Conservation (phyloP, 306 rosid species). For the Vigna radiata region DNA sequence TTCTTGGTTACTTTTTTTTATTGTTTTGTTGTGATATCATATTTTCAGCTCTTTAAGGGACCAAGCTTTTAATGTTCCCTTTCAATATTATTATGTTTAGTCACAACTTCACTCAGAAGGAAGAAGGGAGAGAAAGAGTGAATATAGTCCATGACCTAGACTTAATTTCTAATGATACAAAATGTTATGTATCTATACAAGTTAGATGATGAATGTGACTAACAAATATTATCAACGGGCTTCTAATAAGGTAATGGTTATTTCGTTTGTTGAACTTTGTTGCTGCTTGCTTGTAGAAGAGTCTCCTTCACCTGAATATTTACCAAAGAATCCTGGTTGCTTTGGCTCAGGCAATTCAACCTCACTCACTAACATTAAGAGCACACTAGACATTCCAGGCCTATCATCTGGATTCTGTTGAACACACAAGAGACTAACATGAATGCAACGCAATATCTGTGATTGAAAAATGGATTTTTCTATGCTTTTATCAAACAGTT, state of each 20-base stretch:
- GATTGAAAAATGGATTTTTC: conserved; percentile 39
- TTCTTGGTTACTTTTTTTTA: conserved; percentile 7
- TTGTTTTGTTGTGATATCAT: neutral
- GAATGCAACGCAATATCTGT: conserved; percentile 61
- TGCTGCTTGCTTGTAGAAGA: conserved; percentile 49
- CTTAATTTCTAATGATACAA: conserved; percentile 21
- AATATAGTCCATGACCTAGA: conserved; percentile 14
- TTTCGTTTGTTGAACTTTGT: conserved; percentile 51
- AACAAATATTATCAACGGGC: conserved; percentile 51
- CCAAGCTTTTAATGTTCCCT: neutral
- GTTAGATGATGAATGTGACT: neutral
- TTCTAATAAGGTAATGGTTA: conserved; percentile 51
- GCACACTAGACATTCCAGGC: conserved; percentile 53
- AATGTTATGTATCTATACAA: conserved; percentile 12
- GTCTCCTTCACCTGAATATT: conserved; percentile 36
- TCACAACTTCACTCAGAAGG: neutral
- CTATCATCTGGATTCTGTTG: conserved; percentile 63
- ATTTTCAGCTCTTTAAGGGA: neutral
- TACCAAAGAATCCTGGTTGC: conserved; percentile 61
- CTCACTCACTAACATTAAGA: conserved; percentile 61
- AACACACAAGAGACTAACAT: conserved; percentile 70
- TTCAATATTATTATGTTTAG: conserved; percentile 1
- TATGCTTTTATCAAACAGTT: conserved; percentile 54
- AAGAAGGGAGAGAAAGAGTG: conserved; percentile 7
- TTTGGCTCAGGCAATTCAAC: conserved; percentile 57